Evolutionary conservation across 257 asterid species (phyloP).

Genomic region (Penstemon newberryi): DNA sequence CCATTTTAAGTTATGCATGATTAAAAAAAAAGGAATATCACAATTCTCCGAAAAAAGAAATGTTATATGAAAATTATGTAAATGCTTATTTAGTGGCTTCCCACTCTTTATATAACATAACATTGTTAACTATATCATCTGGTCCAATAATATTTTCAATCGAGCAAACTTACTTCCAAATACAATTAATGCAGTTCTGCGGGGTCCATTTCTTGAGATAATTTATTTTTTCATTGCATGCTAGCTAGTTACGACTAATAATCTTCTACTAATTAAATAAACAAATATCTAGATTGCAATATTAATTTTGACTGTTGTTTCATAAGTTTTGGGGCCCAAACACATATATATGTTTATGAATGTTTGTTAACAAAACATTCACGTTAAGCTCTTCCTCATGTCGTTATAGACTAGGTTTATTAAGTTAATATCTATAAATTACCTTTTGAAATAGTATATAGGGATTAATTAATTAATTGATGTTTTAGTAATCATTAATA

Average conservation of each 20-base stretch:
- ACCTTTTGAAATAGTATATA: neutral
- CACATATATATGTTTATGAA: slow-evolving; percentile 33
- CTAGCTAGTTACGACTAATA: neutral
- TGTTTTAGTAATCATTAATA: neutral
- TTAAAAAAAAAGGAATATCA: no score
- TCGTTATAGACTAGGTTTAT: slow-evolving; percentile 26
- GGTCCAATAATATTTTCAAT: neutral
- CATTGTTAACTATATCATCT: neutral
- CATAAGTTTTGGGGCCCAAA: slow-evolving; percentile 37
- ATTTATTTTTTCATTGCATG: neutral
- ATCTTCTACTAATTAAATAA: neutral
- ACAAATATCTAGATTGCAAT: neutral
- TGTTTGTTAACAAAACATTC: slow-evolving; percentile 53
- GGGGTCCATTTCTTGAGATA: neutral
- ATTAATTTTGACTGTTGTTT: slow-evolving; percentile 27
- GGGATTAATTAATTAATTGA: neutral
- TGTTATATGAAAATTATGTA: neutral
- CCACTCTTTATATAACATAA: neutral
- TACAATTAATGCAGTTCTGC: neutral
- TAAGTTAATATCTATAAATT: neutral
- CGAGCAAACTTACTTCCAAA: neutral
- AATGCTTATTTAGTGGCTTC: neutral
- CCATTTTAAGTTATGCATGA: no score
- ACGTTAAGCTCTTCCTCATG: slow-evolving; percentile 34
- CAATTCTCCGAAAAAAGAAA: neutral